Evolutionary conservation across 2,329 filamentous ascomycete genomes (phyloP), one percentile per base, ranked within the genome.

Genomic region (Aspergillus sclerotialis): DNA sequence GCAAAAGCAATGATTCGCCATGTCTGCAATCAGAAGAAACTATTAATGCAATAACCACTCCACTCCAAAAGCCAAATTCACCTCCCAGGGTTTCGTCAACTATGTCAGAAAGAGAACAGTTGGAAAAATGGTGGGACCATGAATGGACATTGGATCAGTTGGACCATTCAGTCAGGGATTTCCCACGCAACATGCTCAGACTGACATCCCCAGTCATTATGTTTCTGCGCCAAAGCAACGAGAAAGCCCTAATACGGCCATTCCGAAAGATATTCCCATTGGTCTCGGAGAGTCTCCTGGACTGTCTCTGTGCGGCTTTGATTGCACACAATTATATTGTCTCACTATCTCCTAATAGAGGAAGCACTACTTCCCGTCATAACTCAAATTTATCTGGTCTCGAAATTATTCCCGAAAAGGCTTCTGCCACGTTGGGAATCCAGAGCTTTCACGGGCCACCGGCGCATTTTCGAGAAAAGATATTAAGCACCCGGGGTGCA

Each of bases 81-180:
- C 48, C 50, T 10, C 40, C 47, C 4, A 36, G 37, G 4, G 35
- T 36, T 3, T 44, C 42, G 1, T 53, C 56, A 3, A 45, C 42
- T 8, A 44, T 38, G 3, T 50, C 48, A 2, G 51, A 57, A 6
- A 52, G 55, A 23, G 51, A 52, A 14, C 47, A 50, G 18, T 25
- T 53, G 9, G 49, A 52, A 23, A 60, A 55, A 29, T 52, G 51
- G 41, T 58, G 58, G 55, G 55, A 61, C 33, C 55, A 61, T 30
- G 59, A 63, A 36, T 64, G 60, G 60, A 56, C 58, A 4, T 45
- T 64, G 1, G 55, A 61, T 19, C 56, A 63, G 40, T 48, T 64
- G 15, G 59, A 63, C 9, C 47, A 56, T 16, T 60, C 56, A 1
- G 51, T 61, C 9, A 59, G 55, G 24, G 53, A 58, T 12, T 60